phyloP scores from a whole-genome alignment of 2,329 filamentous ascomycete species.

The Fonsecaea pedrosoi region DNA sequence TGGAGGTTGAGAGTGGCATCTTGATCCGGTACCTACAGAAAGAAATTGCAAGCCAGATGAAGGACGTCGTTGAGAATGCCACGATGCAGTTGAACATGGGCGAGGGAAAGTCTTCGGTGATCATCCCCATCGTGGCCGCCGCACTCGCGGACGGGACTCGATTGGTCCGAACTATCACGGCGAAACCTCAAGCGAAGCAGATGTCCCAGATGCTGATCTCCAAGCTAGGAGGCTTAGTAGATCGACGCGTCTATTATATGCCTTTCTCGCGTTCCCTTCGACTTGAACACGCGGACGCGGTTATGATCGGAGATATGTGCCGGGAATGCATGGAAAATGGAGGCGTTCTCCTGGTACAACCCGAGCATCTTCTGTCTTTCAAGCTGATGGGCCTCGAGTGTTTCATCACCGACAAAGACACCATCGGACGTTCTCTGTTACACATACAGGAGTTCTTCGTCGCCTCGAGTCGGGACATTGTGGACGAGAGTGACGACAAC shows the following conservation, averaged over 20 bases:
- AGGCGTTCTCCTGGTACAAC: constrained; percentile 66
- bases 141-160: constrained; percentile 58
- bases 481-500: constrained; percentile 71
- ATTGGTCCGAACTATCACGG: constrained; percentile 65
- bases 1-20: constrained; percentile 69
- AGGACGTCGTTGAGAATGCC: constrained; percentile 48
- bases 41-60: constrained; percentile 65
- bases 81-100: constrained; percentile 76
- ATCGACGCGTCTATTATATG: constrained; percentile 54
- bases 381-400: constrained; percentile 66
- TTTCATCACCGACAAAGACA: constrained; percentile 44
- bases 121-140: constrained; percentile 68
- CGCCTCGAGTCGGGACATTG: constrained; percentile 58
- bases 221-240: constrained; percentile 54
- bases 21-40: constrained; percentile 66
- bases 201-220: constrained; percentile 63
- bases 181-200: constrained; percentile 66
- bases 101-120: constrained; percentile 72
- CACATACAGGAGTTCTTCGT: constrained; percentile 56
- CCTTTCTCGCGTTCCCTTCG: constrained; percentile 54
- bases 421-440: constrained; percentile 48
- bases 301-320: constrained; percentile 49
- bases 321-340: constrained; percentile 57
- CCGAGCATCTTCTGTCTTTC: constrained; percentile 69
- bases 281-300: constrained; percentile 44